Percentiles rank a stretch among this genome's conserved stretches.
Conservation (phyloP, 768 basidiomycete genomes). For the Bullera alba region DNA sequence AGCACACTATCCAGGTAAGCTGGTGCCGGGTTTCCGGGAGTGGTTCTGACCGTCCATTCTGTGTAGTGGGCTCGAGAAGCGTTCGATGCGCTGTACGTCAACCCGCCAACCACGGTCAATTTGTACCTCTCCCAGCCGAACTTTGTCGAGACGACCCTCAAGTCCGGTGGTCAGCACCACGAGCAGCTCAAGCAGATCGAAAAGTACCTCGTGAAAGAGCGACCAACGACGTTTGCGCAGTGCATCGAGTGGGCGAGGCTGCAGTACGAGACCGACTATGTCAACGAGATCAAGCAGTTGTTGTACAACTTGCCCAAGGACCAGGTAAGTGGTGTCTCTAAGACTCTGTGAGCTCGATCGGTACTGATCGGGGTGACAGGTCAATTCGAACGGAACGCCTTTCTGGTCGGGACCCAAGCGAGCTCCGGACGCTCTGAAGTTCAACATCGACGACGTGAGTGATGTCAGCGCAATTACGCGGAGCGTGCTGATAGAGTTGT, state of each 20-base stretch:
- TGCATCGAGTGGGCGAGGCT: conserved; percentile 94
- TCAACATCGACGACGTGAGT: conserved; percentile 79
- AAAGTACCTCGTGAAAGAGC: conserved; percentile 80
- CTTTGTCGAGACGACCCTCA: conserved; percentile 82
- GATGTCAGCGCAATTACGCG: background rate
- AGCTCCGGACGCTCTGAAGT: conserved; percentile 81
- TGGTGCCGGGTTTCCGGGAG: background rate
- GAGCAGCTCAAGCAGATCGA: conserved; percentile 83
- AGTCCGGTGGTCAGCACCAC: conserved; percentile 83
- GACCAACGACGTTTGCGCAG: conserved; percentile 92
- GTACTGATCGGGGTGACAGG: conserved; percentile 31
- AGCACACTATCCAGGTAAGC: conserved; percentile 89
- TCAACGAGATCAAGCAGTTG: conserved; percentile 85
- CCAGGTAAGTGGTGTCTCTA: conserved; percentile 49
- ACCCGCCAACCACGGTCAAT: conserved; percentile 88
- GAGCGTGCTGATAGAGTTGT: background rate
- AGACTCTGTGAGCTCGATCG: background rate
- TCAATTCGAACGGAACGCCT: conserved; percentile 81
- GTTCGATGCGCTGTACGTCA: conserved; percentile 87
- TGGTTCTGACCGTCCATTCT: background rate
- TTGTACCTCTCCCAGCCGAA: conserved; percentile 94
- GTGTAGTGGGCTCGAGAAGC: conserved; percentile 82
- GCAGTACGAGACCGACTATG: conserved; percentile 90
- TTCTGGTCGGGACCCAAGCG: conserved; percentile 99
- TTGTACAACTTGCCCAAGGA: conserved; percentile 93